These are phyloP conservation scores for Aspergillus hancockii DNA, from an alignment of 495 filamentous ascomycete species.

Conservation along the genomic window DNA sequence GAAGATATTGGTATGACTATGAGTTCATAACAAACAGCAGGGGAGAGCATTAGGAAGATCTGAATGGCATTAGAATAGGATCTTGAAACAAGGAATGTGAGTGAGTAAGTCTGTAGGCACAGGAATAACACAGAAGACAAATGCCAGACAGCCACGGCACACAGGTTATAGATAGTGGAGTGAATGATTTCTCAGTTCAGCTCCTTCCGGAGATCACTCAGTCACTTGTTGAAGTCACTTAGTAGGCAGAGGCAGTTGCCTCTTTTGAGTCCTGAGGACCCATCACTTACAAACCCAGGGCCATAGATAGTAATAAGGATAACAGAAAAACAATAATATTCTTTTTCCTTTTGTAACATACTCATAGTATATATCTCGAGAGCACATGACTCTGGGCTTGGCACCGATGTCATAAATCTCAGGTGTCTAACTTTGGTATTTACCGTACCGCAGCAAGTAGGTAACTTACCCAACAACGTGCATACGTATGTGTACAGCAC, in stretches of 20 bases:
- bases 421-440: background rate
- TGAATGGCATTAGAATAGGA: background rate
- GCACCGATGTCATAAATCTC: slow-evolving; percentile 7
- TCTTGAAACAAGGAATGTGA: background rate
- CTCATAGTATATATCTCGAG: background rate
- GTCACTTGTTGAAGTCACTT: too few relatives aligned
- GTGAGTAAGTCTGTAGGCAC: background rate
- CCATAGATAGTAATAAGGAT: too few relatives aligned
- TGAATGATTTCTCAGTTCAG: background rate
- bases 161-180: background rate
- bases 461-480: background rate
- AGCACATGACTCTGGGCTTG: slow-evolving; percentile 4
- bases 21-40: background rate
- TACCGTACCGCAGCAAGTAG: background rate
- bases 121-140: background rate
- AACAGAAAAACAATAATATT: background rate
- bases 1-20: background rate
- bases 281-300: background rate
- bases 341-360: background rate
- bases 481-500: background rate
- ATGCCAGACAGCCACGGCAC: background rate
- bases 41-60: background rate
- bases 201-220: background rate
- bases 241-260: slow-evolving; percentile 11
- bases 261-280: background rate